phyloP scores from a whole-genome alignment of 73 alveolate species.

The Stentor coeruleus region DNA sequence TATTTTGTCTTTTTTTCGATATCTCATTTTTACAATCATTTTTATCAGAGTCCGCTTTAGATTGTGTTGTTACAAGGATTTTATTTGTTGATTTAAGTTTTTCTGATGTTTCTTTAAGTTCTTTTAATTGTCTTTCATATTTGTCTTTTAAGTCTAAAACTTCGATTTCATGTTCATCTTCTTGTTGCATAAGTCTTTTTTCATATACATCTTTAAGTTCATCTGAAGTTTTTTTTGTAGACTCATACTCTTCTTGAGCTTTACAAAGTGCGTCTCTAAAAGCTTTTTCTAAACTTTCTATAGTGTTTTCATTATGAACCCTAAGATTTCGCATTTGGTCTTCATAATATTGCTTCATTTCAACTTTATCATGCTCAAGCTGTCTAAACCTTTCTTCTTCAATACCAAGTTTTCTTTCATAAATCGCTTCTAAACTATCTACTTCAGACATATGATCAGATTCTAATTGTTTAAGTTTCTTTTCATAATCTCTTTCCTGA shows the following conservation, averaged over 20 bases:
- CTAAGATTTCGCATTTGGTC: constrained; percentile 57
- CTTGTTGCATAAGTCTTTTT: constrained; percentile 64
- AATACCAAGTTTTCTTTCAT: constrained; percentile 77
- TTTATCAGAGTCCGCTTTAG: constrained; percentile 33
- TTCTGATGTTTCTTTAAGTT: constrained; percentile 33
- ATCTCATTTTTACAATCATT: constrained; percentile 33
- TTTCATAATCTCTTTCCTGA: constrained; percentile 67
- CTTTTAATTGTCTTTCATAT: constrained; percentile 31
- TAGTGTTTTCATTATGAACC: constrained; percentile 50
- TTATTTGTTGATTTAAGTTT: constrained; percentile 32
- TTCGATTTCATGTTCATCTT: constrained; percentile 76
- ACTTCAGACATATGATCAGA: constrained; percentile 63
- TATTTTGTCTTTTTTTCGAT: constrained; percentile 40
- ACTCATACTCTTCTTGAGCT: constrained; percentile 58
- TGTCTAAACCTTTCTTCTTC: constrained; percentile 66
- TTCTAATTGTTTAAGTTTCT: constrained; percentile 74
- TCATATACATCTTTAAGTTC: constrained; percentile 64
- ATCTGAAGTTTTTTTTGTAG: constrained; percentile 61
- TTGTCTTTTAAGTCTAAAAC: constrained; percentile 52
- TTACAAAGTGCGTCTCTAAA: constrained; percentile 54
- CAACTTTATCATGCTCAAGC: constrained; percentile 75
- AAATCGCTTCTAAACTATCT: constrained; percentile 72
- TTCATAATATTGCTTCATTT: constrained; percentile 69
- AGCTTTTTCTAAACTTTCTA: constrained; percentile 49
- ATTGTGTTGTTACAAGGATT: constrained; percentile 39